Conservation (phyloP, 2,329 filamentous ascomycete species). For the Colletotrichum camelliae region DNA sequence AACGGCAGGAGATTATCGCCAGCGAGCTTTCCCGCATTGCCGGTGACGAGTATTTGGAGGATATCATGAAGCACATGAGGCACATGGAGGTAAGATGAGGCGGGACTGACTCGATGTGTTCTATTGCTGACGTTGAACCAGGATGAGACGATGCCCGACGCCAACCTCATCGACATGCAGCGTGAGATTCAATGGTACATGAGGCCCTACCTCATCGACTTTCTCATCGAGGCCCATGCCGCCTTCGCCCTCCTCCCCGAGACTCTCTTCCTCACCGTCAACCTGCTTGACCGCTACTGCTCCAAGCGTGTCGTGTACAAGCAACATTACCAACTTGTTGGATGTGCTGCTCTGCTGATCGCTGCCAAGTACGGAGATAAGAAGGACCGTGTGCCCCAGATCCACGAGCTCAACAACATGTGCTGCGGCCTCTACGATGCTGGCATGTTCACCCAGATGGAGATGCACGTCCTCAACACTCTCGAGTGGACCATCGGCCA, state of each 20-base stretch:
- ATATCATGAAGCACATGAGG: conserved; percentile 92
- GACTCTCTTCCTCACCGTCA: conserved; percentile 94
- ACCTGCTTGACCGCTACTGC: conserved; percentile 96
- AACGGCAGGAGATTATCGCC: conserved; percentile 86
- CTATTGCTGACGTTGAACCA: conserved; percentile 27
- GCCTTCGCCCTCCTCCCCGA: conserved; percentile 94
- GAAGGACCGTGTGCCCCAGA: conserved; percentile 97
- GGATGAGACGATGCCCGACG: conserved; percentile 90
- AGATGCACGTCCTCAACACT: conserved; percentile 98
- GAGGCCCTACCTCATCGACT: conserved; percentile 97
- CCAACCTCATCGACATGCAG: conserved; percentile 98
- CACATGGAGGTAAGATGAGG: conserved; percentile 78
- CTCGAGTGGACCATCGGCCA: conserved; percentile 96
- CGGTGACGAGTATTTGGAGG: conserved; percentile 90
- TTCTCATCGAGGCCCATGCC: conserved; percentile 94
- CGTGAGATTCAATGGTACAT: conserved; percentile 99
- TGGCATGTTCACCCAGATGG: conserved; percentile 99
- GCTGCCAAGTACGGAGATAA: conserved; percentile 98
- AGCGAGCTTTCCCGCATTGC: conserved; percentile 87
- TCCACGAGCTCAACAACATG: conserved; percentile 98
- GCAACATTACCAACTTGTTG: conserved; percentile 97
- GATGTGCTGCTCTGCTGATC: conserved; percentile 93
- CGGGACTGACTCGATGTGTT: background rate
- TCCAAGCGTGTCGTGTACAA: conserved; percentile 98
- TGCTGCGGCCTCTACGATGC: conserved; percentile 98